These are phyloP conservation scores for Acacia confusa DNA, from an alignment of 306 rosid species.

Conservation along the genomic window DNA sequence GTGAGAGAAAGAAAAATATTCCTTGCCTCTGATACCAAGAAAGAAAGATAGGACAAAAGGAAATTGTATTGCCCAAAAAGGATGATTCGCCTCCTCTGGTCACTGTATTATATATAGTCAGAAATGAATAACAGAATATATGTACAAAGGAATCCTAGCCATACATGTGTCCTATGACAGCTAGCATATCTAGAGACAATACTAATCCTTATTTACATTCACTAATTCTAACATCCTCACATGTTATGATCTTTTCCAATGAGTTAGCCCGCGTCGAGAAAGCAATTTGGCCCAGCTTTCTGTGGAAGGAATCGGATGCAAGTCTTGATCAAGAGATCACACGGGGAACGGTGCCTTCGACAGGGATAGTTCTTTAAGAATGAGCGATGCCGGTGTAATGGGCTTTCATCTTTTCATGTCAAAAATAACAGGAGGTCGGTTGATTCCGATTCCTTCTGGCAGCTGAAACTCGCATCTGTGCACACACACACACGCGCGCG, in stretches of 20 bases:
- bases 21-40: too few species aligned
- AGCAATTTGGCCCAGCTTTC: slow-evolving; percentile 10
- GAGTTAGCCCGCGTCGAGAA: background rate
- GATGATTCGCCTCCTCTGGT: too few species aligned
- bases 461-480: background rate
- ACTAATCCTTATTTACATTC: too few species aligned
- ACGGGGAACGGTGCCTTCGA: background rate
- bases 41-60: too few species aligned
- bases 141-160: too few species aligned
- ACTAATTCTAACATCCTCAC: too few species aligned
- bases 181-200: too few species aligned
- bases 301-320: background rate
- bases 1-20: too few species aligned
- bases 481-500: background rate
- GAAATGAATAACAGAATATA: too few species aligned
- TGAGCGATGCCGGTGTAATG: background rate
- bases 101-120: too few species aligned
- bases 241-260: background rate
- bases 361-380: background rate
- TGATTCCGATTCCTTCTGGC: background rate
- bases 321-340: background rate
- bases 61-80: too few species aligned
- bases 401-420: background rate
- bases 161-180: too few species aligned
- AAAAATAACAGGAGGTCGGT: background rate